Conservation (phyloP, 352 stramenopile genomes). For the Thraustotheca clavata region DNA sequence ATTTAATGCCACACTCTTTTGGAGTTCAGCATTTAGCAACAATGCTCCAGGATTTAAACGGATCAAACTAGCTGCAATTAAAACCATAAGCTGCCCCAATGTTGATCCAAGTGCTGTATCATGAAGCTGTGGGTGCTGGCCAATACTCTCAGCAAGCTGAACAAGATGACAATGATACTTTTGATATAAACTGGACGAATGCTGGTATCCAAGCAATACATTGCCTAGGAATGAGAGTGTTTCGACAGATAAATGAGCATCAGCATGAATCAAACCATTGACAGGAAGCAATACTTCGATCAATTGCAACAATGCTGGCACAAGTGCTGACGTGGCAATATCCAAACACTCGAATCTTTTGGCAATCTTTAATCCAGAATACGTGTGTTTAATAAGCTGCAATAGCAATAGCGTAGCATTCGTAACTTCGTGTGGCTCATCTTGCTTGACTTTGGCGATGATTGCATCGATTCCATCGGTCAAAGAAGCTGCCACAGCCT, state of each 20-base stretch:
- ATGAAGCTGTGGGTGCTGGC: background rate
- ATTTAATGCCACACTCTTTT: conserved; percentile 33
- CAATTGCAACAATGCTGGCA: conserved; percentile 35
- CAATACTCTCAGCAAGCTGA: conserved; percentile 27
- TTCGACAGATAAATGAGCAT: conserved; percentile 46
- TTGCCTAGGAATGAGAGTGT: background rate
- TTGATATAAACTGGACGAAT: conserved; percentile 50
- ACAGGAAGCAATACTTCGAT: conserved; percentile 23
- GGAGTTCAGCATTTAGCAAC: background rate
- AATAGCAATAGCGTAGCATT: conserved; percentile 26
- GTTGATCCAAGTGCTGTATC: background rate
- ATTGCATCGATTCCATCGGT: background rate
- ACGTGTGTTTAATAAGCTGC: conserved; percentile 43
- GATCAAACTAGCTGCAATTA: background rate
- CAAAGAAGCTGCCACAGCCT: background rate
- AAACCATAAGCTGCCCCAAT: background rate
- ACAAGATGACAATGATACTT: conserved; percentile 36
- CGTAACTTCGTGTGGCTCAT: background rate
- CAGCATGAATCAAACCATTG: conserved; percentile 23
- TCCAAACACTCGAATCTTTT: conserved; percentile 64
- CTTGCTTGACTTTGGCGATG: background rate
- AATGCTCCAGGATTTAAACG: background rate
- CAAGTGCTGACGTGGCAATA: conserved; percentile 31
- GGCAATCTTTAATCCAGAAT: conserved; percentile 56
- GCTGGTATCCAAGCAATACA: conserved; percentile 66